Conservation (phyloP, 2,329 filamentous ascomycete genomes). For the Fusarium mexicanum region DNA sequence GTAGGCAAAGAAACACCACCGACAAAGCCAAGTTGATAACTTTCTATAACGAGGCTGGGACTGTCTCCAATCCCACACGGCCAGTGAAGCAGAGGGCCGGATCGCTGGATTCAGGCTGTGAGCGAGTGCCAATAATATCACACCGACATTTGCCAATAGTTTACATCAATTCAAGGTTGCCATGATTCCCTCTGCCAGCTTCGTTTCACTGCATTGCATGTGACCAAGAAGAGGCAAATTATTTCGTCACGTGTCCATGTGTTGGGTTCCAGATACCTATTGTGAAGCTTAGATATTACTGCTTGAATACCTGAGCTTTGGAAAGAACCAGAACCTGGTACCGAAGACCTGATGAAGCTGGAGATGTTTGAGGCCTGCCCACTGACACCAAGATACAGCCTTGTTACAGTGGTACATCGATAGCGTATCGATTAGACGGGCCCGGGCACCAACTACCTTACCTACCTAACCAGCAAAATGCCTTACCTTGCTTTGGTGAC, state of each 20-base stretch:
- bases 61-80: conserved; percentile 20
- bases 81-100: conserved; percentile 25
- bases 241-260: conserved; percentile 28
- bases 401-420: conserved; percentile 9
- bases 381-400: conserved; percentile 7
- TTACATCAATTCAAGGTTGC: conserved; percentile 21
- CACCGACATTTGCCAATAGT: conserved; percentile 42
- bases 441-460: background rate
- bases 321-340: background rate
- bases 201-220: conserved; percentile 22
- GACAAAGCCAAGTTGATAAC: conserved; percentile 3
- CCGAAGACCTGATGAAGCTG: background rate
- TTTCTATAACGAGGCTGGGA: conserved; percentile 27
- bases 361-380: conserved; percentile 15
- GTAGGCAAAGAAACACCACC: background rate
- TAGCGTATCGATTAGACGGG: conserved; percentile 23
- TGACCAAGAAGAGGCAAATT: conserved; percentile 28
- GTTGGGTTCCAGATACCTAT: background rate
- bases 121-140: conserved; percentile 28
- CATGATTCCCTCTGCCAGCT: background rate
- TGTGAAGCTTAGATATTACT: background rate
- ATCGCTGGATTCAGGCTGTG: conserved; percentile 27
- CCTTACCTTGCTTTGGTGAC: conserved; percentile 15
- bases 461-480: background rate
- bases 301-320: background rate